Evolutionary conservation across 257 asterid genomes (phyloP).

Genomic region (Knoxia roxburghii): DNA sequence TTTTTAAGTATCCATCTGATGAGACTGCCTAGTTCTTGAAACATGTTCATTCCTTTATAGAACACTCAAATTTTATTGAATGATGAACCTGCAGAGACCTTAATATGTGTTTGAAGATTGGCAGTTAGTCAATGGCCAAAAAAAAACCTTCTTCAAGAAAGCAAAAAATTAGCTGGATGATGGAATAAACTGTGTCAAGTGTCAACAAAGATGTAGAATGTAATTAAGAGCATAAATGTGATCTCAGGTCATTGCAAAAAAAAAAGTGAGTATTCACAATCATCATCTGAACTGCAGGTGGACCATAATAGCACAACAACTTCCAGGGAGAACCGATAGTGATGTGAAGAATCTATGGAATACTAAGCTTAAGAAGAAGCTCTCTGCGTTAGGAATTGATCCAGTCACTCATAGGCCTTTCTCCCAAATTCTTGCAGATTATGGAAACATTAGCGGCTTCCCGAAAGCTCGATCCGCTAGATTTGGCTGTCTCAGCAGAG

Average conservation of each 20-base stretch:
- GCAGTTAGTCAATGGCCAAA: background rate
- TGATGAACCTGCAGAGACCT: background rate
- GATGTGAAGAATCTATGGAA: conserved; percentile 82
- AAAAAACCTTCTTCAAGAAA: background rate
- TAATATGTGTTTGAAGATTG: background rate
- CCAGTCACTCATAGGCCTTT: conserved; percentile 89
- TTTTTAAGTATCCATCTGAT: background rate
- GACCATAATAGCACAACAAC: conserved; percentile 79
- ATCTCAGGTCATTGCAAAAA: background rate
- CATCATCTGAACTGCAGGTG: conserved; percentile 40
- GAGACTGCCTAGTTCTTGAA: background rate
- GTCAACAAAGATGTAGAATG: background rate
- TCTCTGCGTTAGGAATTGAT: conserved; percentile 87
- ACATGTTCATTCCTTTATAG: background rate
- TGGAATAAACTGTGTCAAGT: background rate
- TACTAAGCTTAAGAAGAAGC: conserved; percentile 71
- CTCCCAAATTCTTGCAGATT: conserved; percentile 81
- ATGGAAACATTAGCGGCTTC: conserved; percentile 75
- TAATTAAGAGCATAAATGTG: background rate
- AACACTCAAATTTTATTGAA: background rate
- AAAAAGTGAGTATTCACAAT: too few species aligned
- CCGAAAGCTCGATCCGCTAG: conserved; percentile 46
- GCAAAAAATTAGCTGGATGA: background rate
- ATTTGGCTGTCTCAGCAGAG: conserved; percentile 39
- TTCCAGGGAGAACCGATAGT: conserved; percentile 65